These are phyloP conservation scores for Musa schizocarpa DNA, from an alignment of 176 grass and related monocot genomes.

Conservation along the genomic window DNA sequence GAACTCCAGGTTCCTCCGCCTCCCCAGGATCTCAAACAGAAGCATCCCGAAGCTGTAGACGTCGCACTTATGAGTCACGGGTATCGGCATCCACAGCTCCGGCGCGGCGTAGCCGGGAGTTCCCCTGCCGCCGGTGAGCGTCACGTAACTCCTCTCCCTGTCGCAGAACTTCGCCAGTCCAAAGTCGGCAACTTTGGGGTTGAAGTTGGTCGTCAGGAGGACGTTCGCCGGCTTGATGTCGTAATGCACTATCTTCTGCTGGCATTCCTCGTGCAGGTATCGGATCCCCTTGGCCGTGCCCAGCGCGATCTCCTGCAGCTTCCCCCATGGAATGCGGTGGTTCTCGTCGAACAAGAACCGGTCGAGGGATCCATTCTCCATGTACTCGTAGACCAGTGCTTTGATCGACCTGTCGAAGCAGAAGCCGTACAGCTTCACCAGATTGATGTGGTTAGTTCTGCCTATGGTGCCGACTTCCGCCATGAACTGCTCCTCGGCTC, in stretches of 20 bases:
- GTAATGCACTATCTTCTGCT: slow-evolving; percentile 8
- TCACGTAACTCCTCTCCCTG: neutral
- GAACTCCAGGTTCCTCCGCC: slow-evolving; percentile 37
- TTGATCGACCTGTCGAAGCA: slow-evolving; percentile 4
- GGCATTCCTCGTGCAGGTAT: slow-evolving; percentile 10
- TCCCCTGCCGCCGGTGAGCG: neutral
- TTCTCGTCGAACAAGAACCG: neutral
- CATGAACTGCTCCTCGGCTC: slow-evolving; percentile 15
- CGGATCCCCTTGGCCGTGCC: slow-evolving; percentile 5
- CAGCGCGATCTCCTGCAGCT: neutral
- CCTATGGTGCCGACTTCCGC: slow-evolving; percentile 11
- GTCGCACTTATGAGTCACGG: slow-evolving; percentile 48
- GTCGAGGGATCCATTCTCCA: slow-evolving; percentile 9
- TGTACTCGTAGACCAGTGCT: slow-evolving; percentile 10
- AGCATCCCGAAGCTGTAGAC: slow-evolving; percentile 41
- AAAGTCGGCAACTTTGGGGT: slow-evolving; percentile 9
- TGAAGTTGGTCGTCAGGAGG: neutral
- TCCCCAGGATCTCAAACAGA: slow-evolving; percentile 53
- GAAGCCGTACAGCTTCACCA: slow-evolving; percentile 8
- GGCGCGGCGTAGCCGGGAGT: slow-evolving; percentile 26
- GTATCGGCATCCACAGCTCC: slow-evolving; percentile 22
- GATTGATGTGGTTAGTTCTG: slow-evolving; percentile 8
- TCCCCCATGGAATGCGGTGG: neutral
- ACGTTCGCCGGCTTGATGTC: slow-evolving; percentile 10
- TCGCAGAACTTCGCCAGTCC: slow-evolving; percentile 10